These are phyloP conservation scores for Lactarius akahatsu DNA, from an alignment of 768 basidiomycete genomes.

Conservation along the genomic window DNA sequence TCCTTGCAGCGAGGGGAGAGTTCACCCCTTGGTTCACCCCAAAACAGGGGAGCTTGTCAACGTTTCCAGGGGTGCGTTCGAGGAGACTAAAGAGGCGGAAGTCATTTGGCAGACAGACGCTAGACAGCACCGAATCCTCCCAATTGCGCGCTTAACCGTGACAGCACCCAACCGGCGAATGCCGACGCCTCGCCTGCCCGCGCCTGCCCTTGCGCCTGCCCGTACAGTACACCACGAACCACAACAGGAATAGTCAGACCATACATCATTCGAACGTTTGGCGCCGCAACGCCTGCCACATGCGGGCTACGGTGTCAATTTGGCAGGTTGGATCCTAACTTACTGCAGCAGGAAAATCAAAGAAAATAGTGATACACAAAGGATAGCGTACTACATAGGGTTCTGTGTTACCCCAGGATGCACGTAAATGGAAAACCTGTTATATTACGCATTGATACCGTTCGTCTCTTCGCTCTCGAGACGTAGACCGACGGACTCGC, in stretches of 20 bases:
- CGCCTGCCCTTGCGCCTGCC: too few species aligned
- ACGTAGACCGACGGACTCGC: slow-evolving; percentile 60
- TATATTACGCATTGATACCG: slow-evolving; percentile 21
- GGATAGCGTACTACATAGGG: neutral
- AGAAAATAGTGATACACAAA: neutral
- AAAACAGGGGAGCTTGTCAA: neutral
- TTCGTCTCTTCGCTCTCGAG: slow-evolving; percentile 34
- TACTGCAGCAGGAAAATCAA: neutral
- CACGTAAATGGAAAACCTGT: neutral
- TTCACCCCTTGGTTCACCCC: neutral
- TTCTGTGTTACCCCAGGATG: neutral
- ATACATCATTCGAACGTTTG: neutral
- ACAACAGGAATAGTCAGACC: neutral
- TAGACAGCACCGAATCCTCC: neutral
- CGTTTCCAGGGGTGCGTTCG: neutral
- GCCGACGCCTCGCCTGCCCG: neutral
- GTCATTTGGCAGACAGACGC: neutral
- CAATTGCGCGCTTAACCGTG: too few species aligned
- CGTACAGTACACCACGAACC: neutral
- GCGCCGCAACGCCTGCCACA: neutral
- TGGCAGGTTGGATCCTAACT: neutral
- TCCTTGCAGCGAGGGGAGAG: neutral
- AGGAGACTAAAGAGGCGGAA: too few species aligned
- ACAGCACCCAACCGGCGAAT: neutral
- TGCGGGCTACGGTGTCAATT: neutral